A percentile compares a stretch with the other conserved stretches of the same genome.
These are phyloP conservation scores for Periconia sp. DNA, from an alignment of 2,329 filamentous ascomycete genomes.

Conservation along the genomic window DNA sequence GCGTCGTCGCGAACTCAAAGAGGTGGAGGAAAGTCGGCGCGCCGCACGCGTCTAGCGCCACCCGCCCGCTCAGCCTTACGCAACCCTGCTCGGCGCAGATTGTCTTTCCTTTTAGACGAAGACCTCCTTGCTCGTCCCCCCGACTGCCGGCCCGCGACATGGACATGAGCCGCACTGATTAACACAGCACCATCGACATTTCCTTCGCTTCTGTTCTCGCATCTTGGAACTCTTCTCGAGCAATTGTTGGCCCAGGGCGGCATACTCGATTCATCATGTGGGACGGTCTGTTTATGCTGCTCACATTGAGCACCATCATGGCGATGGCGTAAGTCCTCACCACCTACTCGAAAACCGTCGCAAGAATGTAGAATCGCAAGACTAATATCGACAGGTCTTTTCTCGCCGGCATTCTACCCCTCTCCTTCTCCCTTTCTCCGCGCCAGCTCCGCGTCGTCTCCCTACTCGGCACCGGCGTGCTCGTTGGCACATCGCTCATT, in stretches of 20 bases:
- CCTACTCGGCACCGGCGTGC: conserved; percentile 88
- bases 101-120: no score
- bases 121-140: no score
- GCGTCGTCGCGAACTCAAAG: neutral
- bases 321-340: conserved; percentile 63
- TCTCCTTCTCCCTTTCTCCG: conserved; percentile 85
- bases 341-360: no score
- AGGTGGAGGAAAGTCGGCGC: conserved; percentile 7
- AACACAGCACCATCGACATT: conserved; percentile 5
- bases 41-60: conserved; percentile 26
- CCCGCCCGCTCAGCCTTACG: conserved; percentile 31
- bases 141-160: conserved; percentile 20
- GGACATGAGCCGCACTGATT: conserved; percentile 8
- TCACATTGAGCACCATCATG: conserved; percentile 70
- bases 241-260: neutral
- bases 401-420: conserved; percentile 85
- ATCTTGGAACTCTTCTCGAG: neutral
- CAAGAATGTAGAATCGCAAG: neutral
- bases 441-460: conserved; percentile 89
- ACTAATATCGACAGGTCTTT: conserved; percentile 72
- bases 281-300: conserved; percentile 70
- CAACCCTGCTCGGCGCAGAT: no score
- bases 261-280: conserved; percentile 50
- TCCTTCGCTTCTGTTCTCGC: neutral
- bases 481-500: conserved; percentile 93